phyloP scores from a whole-genome alignment of 2,329 filamentous ascomycete species.

The Penicillium palitans region DNA sequence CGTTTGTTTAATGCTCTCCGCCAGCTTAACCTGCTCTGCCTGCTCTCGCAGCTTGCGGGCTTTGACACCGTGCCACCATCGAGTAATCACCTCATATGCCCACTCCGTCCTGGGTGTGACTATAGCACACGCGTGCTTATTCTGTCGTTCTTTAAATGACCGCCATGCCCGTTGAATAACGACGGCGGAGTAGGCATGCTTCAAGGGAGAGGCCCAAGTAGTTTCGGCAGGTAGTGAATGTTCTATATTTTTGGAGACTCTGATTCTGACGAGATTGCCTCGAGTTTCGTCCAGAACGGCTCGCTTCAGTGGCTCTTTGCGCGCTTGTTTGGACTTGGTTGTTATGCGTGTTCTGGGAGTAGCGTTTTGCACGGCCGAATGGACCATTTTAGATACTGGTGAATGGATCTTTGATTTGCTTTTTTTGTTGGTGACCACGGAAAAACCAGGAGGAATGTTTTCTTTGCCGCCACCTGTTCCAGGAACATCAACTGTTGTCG shows the following conservation, averaged over 20 bases:
- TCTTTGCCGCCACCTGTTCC: slow-evolving; percentile 62
- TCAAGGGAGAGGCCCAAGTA: slow-evolving; percentile 57
- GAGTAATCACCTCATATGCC: slow-evolving; percentile 36
- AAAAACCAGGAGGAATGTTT: slow-evolving; percentile 57
- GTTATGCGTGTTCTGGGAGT: too few species aligned
- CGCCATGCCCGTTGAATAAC: slow-evolving; percentile 57
- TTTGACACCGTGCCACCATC: slow-evolving; percentile 36
- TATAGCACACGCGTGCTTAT: slow-evolving; percentile 22
- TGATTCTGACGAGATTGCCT: slow-evolving; percentile 10
- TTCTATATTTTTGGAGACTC: neutral
- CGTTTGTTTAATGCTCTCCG: neutral
- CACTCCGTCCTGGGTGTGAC: slow-evolving; percentile 45
- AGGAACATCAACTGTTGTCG: slow-evolving; percentile 47
- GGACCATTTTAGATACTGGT: neutral
- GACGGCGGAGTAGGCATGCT: slow-evolving; percentile 52
- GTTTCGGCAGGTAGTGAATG: slow-evolving; percentile 49
- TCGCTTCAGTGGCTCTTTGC: slow-evolving; percentile 1
- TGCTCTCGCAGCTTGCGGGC: slow-evolving; percentile 15
- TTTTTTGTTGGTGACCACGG: slow-evolving; percentile 23
- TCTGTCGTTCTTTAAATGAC: slow-evolving; percentile 20
- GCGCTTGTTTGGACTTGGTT: neutral
- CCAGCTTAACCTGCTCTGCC: neutral
- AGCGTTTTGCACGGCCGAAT: neutral
- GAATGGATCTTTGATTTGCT: neutral
- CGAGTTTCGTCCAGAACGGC: slow-evolving; percentile 17